Evolutionary conservation across 2,329 filamentous ascomycete species (phyloP).

Genomic region (Diaporthe amygdali): DNA sequence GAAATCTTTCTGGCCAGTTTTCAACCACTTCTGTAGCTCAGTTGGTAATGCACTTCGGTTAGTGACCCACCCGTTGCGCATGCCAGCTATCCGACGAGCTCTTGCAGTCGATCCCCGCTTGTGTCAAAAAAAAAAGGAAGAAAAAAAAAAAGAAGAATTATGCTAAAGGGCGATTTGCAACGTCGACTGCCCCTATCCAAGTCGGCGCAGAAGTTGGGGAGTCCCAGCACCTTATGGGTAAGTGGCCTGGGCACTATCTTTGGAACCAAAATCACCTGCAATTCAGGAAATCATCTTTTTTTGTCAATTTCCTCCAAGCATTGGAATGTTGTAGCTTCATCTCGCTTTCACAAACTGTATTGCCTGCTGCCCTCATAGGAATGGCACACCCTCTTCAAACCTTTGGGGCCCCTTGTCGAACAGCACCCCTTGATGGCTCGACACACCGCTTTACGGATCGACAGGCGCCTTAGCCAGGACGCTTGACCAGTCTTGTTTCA

Average conservation of each 20-base stretch:
- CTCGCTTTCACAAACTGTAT: too few species aligned
- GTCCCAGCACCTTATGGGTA: background rate
- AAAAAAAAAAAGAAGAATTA: background rate
- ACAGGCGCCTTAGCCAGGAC: background rate
- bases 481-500: slow-evolving; percentile 40
- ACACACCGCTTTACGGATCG: background rate
- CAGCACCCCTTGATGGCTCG: background rate
- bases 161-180: background rate
- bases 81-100: too few species aligned
- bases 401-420: background rate
- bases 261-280: background rate
- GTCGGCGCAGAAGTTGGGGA: background rate
- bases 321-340: too few species aligned
- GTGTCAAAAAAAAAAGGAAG: background rate
- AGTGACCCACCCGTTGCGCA: too few species aligned
- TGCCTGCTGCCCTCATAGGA: too few species aligned
- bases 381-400: too few species aligned
- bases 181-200: background rate
- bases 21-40: too few species aligned
- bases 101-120: background rate
- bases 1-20: too few species aligned
- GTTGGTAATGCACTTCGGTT: too few species aligned
- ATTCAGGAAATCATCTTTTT: background rate
- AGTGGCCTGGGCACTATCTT: background rate
- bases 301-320: too few species aligned